A percentile compares a stretch with the other conserved stretches of the same genome.
These are phyloP conservation scores for Bremia lactucae DNA, from an alignment of 352 stramenopile species.

Conservation along the genomic window DNA sequence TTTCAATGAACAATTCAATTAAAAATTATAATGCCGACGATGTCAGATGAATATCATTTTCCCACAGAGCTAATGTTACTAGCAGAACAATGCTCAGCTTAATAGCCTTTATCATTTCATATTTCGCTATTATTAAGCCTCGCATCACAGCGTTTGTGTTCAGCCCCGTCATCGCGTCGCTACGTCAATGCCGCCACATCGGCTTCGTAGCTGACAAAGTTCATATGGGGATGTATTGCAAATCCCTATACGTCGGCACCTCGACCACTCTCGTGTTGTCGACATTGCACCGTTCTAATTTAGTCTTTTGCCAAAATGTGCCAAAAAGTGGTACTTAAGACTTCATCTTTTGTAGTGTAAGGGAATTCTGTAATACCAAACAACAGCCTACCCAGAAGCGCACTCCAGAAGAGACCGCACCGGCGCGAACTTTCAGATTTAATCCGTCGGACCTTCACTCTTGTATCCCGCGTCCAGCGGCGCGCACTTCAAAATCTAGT, in stretches of 20 bases:
- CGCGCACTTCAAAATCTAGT: background rate
- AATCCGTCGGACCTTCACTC: slow-evolving; percentile 17
- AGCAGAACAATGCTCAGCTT: too few species aligned
- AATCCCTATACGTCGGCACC: slow-evolving; percentile 6
- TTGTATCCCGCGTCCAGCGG: slow-evolving; percentile 13
- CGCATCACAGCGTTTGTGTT: too few species aligned
- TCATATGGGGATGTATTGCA: background rate
- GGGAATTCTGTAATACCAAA: slow-evolving; percentile 9
- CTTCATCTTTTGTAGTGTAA: slow-evolving; percentile 1
- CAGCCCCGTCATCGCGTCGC: too few species aligned
- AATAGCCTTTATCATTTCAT: too few species aligned
- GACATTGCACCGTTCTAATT: slow-evolving; percentile 7
- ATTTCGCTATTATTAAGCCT: too few species aligned
- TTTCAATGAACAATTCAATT: too few species aligned
- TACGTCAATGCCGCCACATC: background rate
- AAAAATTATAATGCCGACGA: too few species aligned
- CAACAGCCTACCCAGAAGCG: slow-evolving; percentile 5
- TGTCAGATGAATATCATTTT: too few species aligned
- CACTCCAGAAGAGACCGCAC: slow-evolving; percentile 10
- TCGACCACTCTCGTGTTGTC: slow-evolving; percentile 9
- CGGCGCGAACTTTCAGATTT: background rate
- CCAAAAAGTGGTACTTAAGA: background rate
- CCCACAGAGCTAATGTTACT: too few species aligned
- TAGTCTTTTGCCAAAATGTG: slow-evolving; percentile 1
- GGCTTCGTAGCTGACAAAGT: background rate